These are phyloP conservation scores for Rubroshorea leprosula DNA, from an alignment of 345 rosid species.

Conservation along the genomic window DNA sequence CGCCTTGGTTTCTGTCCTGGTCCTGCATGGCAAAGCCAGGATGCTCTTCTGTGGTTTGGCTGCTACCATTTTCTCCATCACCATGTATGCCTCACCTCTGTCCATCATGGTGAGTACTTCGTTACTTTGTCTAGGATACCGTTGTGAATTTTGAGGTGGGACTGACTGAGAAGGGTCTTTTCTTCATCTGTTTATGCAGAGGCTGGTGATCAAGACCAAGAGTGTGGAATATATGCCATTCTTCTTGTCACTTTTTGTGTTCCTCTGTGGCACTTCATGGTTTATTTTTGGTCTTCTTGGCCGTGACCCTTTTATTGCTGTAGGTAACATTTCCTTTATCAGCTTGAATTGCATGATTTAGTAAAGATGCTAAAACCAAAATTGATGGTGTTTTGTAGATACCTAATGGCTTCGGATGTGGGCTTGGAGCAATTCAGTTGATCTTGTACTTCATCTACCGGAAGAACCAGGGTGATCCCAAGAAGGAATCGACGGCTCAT, in stretches of 20 bases:
- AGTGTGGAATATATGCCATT: conserved; percentile 99
- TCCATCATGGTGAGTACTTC: conserved; percentile 69
- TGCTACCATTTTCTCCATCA: conserved; percentile 76
- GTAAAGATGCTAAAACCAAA: no score
- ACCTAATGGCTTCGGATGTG: conserved; percentile 89
- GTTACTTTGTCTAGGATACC: neutral
- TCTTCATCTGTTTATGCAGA: conserved; percentile 34
- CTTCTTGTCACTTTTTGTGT: conserved; percentile 84
- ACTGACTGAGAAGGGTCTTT: neutral
- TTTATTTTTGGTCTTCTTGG: conserved; percentile 89
- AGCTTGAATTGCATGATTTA: no score
- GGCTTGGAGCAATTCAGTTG: conserved; percentile 67
- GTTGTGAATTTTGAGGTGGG: neutral
- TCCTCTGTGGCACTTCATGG: conserved; percentile 97
- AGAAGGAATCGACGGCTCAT: conserved; percentile 14
- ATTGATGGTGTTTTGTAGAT: conserved; percentile 33
- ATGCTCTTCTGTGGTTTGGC: conserved; percentile 79
- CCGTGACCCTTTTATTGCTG: conserved; percentile 74
- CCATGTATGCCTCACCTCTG: conserved; percentile 96
- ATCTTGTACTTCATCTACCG: conserved; percentile 75
- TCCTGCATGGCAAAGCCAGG: conserved; percentile 56
- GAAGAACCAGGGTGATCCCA: conserved; percentile 24
- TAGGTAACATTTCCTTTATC: conserved; percentile 29
- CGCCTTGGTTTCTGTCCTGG: conserved; percentile 61
- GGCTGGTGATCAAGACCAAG: conserved; percentile 79